These are phyloP conservation scores for Raddia distichophylla DNA, from an alignment of 176 grass and related monocot species.

Conservation along the genomic window DNA sequence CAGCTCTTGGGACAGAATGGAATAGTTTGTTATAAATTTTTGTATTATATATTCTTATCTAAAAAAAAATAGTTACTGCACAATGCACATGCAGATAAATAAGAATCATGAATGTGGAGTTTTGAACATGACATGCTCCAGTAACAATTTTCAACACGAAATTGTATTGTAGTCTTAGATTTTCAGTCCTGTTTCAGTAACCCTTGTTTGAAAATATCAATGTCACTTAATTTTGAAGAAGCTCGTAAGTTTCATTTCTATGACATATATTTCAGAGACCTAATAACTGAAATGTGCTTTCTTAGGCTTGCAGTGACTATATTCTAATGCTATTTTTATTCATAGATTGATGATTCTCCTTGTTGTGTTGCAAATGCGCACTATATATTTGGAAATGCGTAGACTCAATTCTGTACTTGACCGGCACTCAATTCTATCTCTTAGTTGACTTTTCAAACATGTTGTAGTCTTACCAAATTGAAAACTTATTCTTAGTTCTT, in stretches of 20 bases:
- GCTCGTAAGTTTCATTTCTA: too few species aligned
- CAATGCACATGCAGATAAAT: background rate
- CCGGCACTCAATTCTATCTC: too few species aligned
- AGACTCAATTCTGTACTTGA: too few species aligned
- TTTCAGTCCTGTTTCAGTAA: background rate
- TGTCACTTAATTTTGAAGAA: too few species aligned
- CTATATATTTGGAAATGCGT: too few species aligned
- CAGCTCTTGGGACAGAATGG: background rate
- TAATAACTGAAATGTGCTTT: too few species aligned
- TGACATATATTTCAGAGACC: too few species aligned
- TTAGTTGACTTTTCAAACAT: background rate
- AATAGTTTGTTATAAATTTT: background rate
- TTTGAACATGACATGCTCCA: background rate
- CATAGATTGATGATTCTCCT: too few species aligned
- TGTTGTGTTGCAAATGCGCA: too few species aligned
- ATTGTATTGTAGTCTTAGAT: slow-evolving; percentile 19
- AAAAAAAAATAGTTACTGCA: background rate
- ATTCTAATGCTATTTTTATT: too few species aligned
- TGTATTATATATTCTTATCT: background rate
- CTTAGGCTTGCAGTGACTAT: too few species aligned
- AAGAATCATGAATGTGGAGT: background rate
- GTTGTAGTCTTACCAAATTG: background rate
- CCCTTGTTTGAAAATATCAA: too few species aligned
- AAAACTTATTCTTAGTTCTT: slow-evolving; percentile 14
- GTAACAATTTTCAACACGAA: slow-evolving; percentile 9